Base-by-base conservation (phyloP, 2,329 filamentous ascomycete genomes). In the Fusarium proliferatum region DNA sequence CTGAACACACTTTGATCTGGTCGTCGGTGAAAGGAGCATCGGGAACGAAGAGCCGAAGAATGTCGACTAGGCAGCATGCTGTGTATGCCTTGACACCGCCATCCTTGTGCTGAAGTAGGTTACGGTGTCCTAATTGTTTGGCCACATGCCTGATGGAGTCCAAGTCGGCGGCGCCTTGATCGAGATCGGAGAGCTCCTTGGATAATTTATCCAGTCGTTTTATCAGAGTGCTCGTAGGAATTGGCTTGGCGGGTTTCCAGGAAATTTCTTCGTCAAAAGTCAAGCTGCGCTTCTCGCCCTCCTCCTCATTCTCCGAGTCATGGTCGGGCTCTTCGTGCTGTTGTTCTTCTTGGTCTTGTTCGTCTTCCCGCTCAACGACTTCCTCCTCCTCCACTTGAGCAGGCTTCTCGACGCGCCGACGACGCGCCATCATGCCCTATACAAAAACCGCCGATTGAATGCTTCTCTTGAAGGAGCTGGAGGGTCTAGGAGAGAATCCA, bases 21-120 rank as follows among this genome's bases (percentile, higher is more conserved):
- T 93, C 91, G 45, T 90, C 91, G 30, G 94, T 97, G 83, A 97
- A 98, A 23, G 96, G 96, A 80, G 96, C 96, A 86, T 98, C 92
- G 1, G 96, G 96, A 34, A 96, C 96, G 83, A 94, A 97, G 64
- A 99, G 88, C 77, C 94, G 92, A 80, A 99, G 89, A 76, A 99
- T 93, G 81, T 99, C 96, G 61, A 98, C 95, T 69, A 98, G 87
- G 81, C 95, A 98, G 79, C 94, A 94, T 48, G 95, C 92, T 38
- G 94, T 90, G 86, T 93, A 97, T 33, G 96, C 96, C 82, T 93
- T 93, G 73, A 99, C 95, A 63, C 96, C 96, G 74, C 92, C 93
- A 82, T 99, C 96, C 85, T 97, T 97, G 84, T 99, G 96, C 67
- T 90, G 90, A 52, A 99, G 85, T 30, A 99, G 86, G 79, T 96